A percentile compares a stretch with the other conserved stretches of the same genome.
Evolutionary conservation across 352 stramenopile genomes (phyloP).

Genomic region (Blastocystis sp.): DNA sequence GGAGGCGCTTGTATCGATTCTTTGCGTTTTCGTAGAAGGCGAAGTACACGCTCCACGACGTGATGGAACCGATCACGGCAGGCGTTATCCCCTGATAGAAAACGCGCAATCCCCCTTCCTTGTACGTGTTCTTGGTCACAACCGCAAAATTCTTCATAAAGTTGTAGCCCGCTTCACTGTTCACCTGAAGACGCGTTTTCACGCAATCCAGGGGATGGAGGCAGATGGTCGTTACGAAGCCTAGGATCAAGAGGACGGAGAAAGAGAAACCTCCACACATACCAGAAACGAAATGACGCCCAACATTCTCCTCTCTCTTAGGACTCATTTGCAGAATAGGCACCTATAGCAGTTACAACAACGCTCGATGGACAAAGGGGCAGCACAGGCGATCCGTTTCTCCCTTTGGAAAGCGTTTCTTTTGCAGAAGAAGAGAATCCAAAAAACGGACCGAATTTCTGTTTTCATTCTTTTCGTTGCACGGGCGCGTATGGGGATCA

Average conservation of each 20-base stretch:
- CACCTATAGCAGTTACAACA: not conserved
- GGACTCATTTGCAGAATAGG: not conserved
- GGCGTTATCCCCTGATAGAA: slow-evolving; percentile 72
- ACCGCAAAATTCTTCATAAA: slow-evolving; percentile 56
- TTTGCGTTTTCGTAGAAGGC: slow-evolving; percentile 73
- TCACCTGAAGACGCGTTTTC: slow-evolving; percentile 59
- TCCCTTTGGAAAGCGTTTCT: not conserved
- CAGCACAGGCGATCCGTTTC: too few relatives aligned
- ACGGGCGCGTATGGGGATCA: slow-evolving; percentile 93
- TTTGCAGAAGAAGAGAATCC: not conserved
- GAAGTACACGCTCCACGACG: slow-evolving; percentile 71
- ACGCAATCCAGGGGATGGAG: slow-evolving; percentile 53
- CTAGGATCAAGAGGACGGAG: not conserved
- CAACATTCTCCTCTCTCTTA: slow-evolving; percentile 36
- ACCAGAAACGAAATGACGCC: slow-evolving; percentile 50
- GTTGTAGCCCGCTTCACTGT: slow-evolving; percentile 2
- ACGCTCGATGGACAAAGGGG: not conserved
- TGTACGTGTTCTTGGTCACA: slow-evolving; percentile 53
- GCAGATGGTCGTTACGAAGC: slow-evolving; percentile 41
- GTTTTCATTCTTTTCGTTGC: not conserved
- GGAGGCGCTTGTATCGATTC: slow-evolving; percentile 38
- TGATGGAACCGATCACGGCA: slow-evolving; percentile 50
- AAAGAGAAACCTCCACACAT: slow-evolving; percentile 50
- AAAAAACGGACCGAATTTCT: not conserved
- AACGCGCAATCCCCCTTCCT: slow-evolving; percentile 23